Evolutionary conservation across 345 rosid species (phyloP), one percentile per base, ranked within the genome.

Genomic region (Euphorbia peplus): DNA sequence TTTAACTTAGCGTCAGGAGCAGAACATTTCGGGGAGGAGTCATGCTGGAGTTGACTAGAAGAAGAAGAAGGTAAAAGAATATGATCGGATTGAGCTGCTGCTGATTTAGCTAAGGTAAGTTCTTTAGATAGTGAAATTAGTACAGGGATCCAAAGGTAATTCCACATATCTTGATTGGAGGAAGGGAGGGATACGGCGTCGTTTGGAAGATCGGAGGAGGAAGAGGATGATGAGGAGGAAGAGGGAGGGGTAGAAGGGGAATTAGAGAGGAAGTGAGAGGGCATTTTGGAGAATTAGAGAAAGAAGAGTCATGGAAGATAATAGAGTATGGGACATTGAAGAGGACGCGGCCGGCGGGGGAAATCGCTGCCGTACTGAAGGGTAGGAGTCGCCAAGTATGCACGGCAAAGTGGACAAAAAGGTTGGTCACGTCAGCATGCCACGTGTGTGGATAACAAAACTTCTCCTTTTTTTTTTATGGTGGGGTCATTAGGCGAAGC

Each of bases 21-120:
- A 15, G 91, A 69, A 50, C 96, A 90, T 10, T 80, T 73, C 7
- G 79, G 68, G 4, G 63, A 46, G 6, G 75, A 72, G 58, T 47
- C 74, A 63, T 67, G 62, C 7, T 25, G 28, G 19, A 66, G 75
- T 68, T 85, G 82, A 61, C 73, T 75, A 12, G 90, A n/a, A n/a
- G 92, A 39, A 88, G 83, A 48, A 84, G 66, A 68, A 86, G 80
- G n/a, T n/a, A n/a, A n/a, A n/a, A n/a, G n/a, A n/a, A n/a, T n/a
- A n/a, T n/a, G n/a, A 57, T 32, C 16, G 7, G 83, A 66, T 42
- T 76, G 66, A n/a, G 79, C 64, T 0, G 79, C 77, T 42, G 79
- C 64, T 0, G 79, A 76, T 42, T 75, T 74, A 39, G 72, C 83
- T 8, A 79, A 67, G 60, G 65, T 8, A 18, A 81, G 72, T 14